Percentiles rank a stretch among this genome's conserved stretches.
Evolutionary conservation across 2,329 filamentous ascomycete species (phyloP).

Genomic region (Fonsecaea monophora): DNA sequence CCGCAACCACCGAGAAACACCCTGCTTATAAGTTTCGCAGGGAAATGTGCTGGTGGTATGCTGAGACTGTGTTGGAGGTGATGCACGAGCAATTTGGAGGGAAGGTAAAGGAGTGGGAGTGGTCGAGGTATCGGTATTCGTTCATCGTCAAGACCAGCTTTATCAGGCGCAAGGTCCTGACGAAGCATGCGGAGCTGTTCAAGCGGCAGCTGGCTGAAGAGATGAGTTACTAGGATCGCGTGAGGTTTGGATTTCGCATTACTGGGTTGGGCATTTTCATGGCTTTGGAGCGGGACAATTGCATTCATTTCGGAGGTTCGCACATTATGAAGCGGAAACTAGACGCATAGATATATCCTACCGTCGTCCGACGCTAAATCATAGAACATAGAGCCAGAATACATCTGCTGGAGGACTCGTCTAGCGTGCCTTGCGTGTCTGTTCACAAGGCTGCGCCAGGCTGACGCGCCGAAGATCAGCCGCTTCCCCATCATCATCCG

Average conservation of each 20-base stretch:
- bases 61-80: constrained; percentile 33
- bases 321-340: background rate
- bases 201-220: constrained; percentile 27
- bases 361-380: background rate
- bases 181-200: constrained; percentile 30
- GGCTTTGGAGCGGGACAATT: background rate
- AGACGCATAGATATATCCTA: background rate
- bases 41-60: constrained; percentile 40
- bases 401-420: background rate
- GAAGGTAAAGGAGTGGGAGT: constrained; percentile 35
- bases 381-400: background rate
- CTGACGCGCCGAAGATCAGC: constrained; percentile 29
- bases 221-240: constrained; percentile 28
- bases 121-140: constrained; percentile 35
- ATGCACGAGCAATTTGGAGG: constrained; percentile 28
- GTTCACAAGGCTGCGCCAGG: constrained; percentile 18
- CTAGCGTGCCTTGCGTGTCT: background rate
- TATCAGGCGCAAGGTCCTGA: constrained; percentile 27
- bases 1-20: constrained; percentile 23
- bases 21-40: constrained; percentile 30
- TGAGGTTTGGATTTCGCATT: background rate
- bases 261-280: background rate
- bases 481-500: constrained; percentile 28
- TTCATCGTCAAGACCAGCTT: constrained; percentile 36
- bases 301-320: background rate